These are phyloP conservation scores for Sapria himalayana DNA, from an alignment of 345 rosid species.

Conservation along the genomic window DNA sequence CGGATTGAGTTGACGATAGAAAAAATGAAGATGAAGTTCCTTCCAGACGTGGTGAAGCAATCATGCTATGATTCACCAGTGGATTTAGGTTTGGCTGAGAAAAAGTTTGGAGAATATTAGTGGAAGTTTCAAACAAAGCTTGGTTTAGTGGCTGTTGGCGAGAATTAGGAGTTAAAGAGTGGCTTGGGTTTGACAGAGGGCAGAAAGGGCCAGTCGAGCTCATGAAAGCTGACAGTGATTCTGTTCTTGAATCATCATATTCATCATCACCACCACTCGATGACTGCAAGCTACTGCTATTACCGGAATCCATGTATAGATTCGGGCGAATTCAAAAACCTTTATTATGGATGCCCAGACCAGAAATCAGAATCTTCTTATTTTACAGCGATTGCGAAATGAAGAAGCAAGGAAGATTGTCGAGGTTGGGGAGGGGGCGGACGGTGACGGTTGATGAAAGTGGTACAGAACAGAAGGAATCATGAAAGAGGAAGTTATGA, in stretches of 20 bases:
- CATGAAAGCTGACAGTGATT: constrained; percentile 15
- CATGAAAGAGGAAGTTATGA: constrained; percentile 1
- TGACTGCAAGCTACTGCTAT: constrained; percentile 57
- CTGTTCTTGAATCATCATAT: constrained; percentile 35
- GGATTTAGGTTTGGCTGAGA: constrained; percentile 15
- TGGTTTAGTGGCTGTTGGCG: constrained; percentile 9
- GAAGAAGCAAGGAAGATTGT: constrained; percentile 2
- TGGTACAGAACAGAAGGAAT: not conserved
- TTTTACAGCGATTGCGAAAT: not conserved
- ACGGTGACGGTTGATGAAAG: constrained; percentile 8
- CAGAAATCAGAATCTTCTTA: not conserved
- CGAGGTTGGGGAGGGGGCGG: too few relatives aligned
- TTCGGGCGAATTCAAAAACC: not conserved
- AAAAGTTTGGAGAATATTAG: constrained; percentile 14
- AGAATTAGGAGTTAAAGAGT: constrained; percentile 12
- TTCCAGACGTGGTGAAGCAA: constrained; percentile 10
- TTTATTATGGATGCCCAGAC: not conserved
- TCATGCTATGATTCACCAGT: constrained; percentile 13
- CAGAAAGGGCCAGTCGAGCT: constrained; percentile 18
- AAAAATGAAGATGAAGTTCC: constrained; percentile 4
- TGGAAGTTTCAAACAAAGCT: constrained; percentile 17
- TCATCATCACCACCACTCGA: constrained; percentile 47
- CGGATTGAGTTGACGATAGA: constrained; percentile 8
- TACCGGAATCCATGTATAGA: constrained; percentile 51
- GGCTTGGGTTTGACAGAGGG: constrained; percentile 12